These are phyloP conservation scores for Saxispiralis lemnorum DNA, from an alignment of 495 filamentous ascomycete species.

Conservation along the genomic window DNA sequence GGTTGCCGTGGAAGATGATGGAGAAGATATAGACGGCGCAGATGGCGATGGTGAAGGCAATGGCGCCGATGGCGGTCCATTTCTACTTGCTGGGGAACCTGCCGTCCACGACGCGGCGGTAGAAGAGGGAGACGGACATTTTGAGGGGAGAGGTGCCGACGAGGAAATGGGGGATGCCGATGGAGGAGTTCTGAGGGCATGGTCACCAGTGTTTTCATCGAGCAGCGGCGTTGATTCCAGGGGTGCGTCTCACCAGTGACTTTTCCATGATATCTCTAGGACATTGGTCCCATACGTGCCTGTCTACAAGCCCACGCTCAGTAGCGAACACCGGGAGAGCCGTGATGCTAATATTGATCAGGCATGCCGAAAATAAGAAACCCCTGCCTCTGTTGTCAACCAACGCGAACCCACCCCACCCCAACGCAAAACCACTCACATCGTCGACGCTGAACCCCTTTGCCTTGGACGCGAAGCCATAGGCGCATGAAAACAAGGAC, in stretches of 20 bases:
- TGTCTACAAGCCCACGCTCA: constrained; percentile 8
- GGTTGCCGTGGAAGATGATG: constrained; percentile 13
- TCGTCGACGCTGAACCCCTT: constrained; percentile 9
- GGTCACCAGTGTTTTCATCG: background rate
- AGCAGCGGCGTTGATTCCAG: background rate
- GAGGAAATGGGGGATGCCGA: constrained; percentile 14
- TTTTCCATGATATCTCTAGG: no score
- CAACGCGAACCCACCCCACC: background rate
- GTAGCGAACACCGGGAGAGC: background rate
- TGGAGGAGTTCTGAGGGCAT: constrained; percentile 7
- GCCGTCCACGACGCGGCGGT: constrained; percentile 10
- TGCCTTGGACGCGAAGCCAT: constrained; percentile 1
- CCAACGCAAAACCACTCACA: background rate
- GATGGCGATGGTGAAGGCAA: constrained; percentile 5
- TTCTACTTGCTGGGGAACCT: constrained; percentile 4
- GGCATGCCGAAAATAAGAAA: background rate
- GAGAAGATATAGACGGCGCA: constrained; percentile 11
- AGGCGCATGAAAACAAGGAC: constrained; percentile 1
- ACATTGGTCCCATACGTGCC: constrained; percentile 19
- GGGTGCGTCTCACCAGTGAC: background rate
- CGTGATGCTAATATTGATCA: background rate
- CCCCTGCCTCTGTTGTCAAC: no score
- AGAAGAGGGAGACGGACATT: constrained; percentile 16
- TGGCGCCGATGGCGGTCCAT: constrained; percentile 8
- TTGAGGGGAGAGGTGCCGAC: constrained; percentile 14